Evolutionary conservation across 2,329 filamentous ascomycete genomes (phyloP).

Genomic region (Cladosporium cucumerinum): DNA sequence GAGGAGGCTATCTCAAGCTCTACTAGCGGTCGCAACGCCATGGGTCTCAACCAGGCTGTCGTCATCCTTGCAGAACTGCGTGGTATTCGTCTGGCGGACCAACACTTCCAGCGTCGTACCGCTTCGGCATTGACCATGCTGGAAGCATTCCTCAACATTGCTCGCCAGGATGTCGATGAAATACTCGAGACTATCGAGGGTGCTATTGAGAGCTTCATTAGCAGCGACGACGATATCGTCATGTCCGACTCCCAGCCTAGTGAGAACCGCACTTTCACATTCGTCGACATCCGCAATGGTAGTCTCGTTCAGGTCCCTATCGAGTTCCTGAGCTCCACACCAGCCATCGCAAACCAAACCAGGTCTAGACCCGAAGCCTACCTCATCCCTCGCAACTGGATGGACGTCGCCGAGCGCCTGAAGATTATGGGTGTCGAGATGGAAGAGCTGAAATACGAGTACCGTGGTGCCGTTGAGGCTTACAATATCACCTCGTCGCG

Average conservation of each 20-base stretch:
- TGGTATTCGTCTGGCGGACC: slow-evolving; percentile 23
- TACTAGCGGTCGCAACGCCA: slow-evolving; percentile 21
- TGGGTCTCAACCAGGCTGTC: slow-evolving; percentile 21
- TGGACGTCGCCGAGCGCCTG: slow-evolving; percentile 24
- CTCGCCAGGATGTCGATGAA: slow-evolving; percentile 17
- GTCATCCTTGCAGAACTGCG: slow-evolving; percentile 22
- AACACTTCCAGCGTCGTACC: slow-evolving; percentile 24
- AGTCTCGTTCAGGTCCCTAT: slow-evolving; percentile 21
- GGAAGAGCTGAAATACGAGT: slow-evolving; percentile 23
- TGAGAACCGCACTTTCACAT: slow-evolving; percentile 22
- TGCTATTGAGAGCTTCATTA: slow-evolving; percentile 23
- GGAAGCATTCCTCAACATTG: slow-evolving; percentile 20
- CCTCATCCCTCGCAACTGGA: slow-evolving; percentile 28
- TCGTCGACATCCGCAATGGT: slow-evolving; percentile 24
- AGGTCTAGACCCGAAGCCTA: slow-evolving; percentile 26
- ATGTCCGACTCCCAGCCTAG: slow-evolving; percentile 22
- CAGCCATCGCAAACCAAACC: slow-evolving; percentile 22
- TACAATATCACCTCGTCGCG: slow-evolving; percentile 23
- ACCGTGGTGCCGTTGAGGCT: slow-evolving; percentile 24
- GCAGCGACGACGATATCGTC: slow-evolving; percentile 24
- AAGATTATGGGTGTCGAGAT: slow-evolving; percentile 27
- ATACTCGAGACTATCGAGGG: slow-evolving; percentile 15
- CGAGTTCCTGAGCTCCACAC: slow-evolving; percentile 22
- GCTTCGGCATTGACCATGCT: slow-evolving; percentile 20
- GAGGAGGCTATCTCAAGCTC: slow-evolving; percentile 21